Evolutionary conservation across 495 filamentous ascomycete species (phyloP), one percentile per base, ranked within the genome.

Genomic region (Annulohypoxylon bovei): DNA sequence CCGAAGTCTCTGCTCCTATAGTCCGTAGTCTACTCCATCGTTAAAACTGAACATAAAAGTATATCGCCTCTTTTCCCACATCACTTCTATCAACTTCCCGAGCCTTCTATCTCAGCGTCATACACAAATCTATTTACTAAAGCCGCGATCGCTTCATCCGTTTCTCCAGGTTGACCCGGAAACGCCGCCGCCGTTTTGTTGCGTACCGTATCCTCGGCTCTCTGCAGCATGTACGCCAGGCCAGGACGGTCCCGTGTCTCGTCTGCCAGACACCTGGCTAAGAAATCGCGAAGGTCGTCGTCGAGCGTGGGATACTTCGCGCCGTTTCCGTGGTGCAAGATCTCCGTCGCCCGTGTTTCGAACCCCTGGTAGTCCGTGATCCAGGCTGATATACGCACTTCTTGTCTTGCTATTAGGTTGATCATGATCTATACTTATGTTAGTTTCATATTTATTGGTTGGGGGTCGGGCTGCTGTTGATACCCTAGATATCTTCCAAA

Each of bases 261-360:
- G 14, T 54, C 33, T 14, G 57, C 65, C 11, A 68, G 28, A 30
- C 49, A 68, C n/a, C 33, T 55, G 3, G 57, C 65, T 39, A 62
- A 1, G 28, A 68, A 56, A 47, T 62, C 65, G 3, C 56, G 39
- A 8, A 68, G 16, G 12, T 55, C 57, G 8, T 47, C 22, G 65
- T 68, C 65, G n/a, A 68, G 56, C 5, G 49, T 55, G 9, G 47
- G 47, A 23, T 68, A 68, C 9, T 49, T 55, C 7, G 25, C 6
- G 8, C 57, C 39, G 40, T 62, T 68, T 20, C 65, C 57, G 6
- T 68, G 47, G 11, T 44, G 65, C 22, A 68, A 23, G 22, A 67
- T 56, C 14, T 68, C 65, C 3, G 64, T 61, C 27, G 55, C 64
- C 42, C 37, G 60, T 28, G 64, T 61, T 27, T 37, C 18, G 32